Evolutionary conservation across 495 filamentous ascomycete genomes (phyloP).

Genomic region (Patellaria atrata): DNA sequence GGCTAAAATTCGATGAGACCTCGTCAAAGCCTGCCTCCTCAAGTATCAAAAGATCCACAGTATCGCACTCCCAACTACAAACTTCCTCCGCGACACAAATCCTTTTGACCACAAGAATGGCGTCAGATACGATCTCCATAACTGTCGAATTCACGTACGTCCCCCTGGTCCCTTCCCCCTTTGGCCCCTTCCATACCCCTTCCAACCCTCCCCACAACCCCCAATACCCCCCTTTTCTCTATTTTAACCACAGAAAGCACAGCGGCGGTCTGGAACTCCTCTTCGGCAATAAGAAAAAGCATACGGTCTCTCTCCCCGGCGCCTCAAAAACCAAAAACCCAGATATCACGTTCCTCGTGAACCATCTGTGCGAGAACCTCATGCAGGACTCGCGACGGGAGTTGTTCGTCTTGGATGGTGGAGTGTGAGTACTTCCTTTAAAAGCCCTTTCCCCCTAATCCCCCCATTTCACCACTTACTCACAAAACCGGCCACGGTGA

Average conservation of each 20-base stretch:
- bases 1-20: conserved; percentile 3
- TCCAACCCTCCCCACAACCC: conserved; percentile 7
- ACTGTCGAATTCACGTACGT: conserved; percentile 65
- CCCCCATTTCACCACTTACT: too few relatives aligned
- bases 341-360: conserved; percentile 64
- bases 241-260: too few relatives aligned
- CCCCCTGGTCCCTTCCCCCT: background rate
- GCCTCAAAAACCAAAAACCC: too few relatives aligned
- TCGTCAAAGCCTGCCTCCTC: too few relatives aligned
- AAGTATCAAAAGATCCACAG: too few relatives aligned
- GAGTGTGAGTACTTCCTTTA: conserved; percentile 52
- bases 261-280: conserved; percentile 94
- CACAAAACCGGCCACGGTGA: too few relatives aligned
- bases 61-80: conserved; percentile 2
- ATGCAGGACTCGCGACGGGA: conserved; percentile 83
- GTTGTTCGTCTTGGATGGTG: conserved; percentile 73
- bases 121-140: conserved; percentile 35
- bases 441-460: background rate
- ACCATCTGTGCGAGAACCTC: conserved; percentile 63
- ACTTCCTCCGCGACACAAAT: background rate
- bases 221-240: too few relatives aligned
- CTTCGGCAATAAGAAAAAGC: conserved; percentile 67
- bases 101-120: conserved; percentile 7
- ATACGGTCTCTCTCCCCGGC: conserved; percentile 54
- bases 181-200: conserved; percentile 1